Conservation (phyloP, 257 asterid genomes). For the Euphrasia confusa region DNA sequence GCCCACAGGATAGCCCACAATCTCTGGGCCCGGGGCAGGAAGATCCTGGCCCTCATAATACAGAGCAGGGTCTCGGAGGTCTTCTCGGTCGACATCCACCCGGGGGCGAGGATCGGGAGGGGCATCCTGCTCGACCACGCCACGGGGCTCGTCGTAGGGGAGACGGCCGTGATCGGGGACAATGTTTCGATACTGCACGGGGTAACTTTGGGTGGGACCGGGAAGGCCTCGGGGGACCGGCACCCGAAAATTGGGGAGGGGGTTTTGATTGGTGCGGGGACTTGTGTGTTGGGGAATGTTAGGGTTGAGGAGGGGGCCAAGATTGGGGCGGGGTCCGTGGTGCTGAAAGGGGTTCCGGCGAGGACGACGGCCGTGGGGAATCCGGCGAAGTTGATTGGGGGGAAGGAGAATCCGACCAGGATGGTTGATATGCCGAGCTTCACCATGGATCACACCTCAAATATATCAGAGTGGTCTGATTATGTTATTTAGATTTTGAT, state of each 20-base stretch:
- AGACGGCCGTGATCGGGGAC: constrained; percentile 80
- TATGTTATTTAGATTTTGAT: constrained; percentile 52
- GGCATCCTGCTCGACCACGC: constrained; percentile 91
- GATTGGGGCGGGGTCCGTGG: constrained; percentile 94
- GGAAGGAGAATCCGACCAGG: constrained; percentile 66
- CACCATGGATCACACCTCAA: constrained; percentile 83
- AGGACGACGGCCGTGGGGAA: constrained; percentile 89
- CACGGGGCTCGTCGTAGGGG: constrained; percentile 80
- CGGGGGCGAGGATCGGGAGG: constrained; percentile 73
- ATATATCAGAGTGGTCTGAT: constrained; percentile 69
- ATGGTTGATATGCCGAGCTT: constrained; percentile 68
- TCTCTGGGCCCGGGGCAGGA: constrained; percentile 59
- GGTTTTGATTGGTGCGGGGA: constrained; percentile 87
- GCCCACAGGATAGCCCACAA: constrained; percentile 72
- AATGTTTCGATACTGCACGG: constrained; percentile 84
- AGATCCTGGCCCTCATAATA: constrained; percentile 55
- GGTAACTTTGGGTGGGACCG: constrained; percentile 91
- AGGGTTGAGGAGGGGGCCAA: constrained; percentile 77
- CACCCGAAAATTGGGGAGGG: constrained; percentile 91
- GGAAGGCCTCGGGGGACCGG: constrained; percentile 68
- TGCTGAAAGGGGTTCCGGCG: constrained; percentile 73
- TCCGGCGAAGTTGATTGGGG: constrained; percentile 78
- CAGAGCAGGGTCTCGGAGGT: constrained; percentile 79
- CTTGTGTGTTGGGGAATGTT: constrained; percentile 88
- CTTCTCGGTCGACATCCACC: constrained; percentile 83